Evolutionary conservation across 2,329 filamentous ascomycete species (phyloP).

Genomic region (Fusarium guadeloupense): DNA sequence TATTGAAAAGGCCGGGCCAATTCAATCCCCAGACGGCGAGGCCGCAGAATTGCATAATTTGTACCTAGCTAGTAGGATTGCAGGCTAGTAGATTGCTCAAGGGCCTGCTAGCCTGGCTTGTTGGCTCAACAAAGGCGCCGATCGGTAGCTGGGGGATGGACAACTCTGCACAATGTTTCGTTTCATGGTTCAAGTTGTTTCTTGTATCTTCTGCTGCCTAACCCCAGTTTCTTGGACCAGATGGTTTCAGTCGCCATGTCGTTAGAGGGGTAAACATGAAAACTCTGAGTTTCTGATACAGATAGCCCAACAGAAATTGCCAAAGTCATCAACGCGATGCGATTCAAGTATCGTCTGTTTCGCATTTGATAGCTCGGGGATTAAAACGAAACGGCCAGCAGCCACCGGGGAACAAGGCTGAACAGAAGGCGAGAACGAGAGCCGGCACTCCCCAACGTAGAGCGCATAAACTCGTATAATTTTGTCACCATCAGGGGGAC

Average conservation of each 20-base stretch:
- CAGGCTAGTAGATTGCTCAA: conserved; percentile 17
- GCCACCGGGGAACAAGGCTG: conserved; percentile 17
- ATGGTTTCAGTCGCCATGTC: conserved; percentile 5
- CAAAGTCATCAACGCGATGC: conserved; percentile 1
- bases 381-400: conserved; percentile 10
- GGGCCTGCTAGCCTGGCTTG: conserved; percentile 19
- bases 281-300: conserved; percentile 2
- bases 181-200: conserved; percentile 43
- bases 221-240: conserved; percentile 16
- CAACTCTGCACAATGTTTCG: conserved; percentile 38
- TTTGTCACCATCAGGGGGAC: conserved; percentile 24
- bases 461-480: conserved; percentile 38
- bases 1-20: conserved; percentile 13
- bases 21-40: conserved; percentile 19
- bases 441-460: conserved; percentile 29
- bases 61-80: conserved; percentile 17
- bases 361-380: background rate
- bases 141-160: conserved; percentile 32
- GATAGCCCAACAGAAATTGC: background rate
- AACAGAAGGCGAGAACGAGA: conserved; percentile 13
- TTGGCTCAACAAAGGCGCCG: conserved; percentile 33
- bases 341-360: background rate
- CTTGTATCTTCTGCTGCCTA: conserved; percentile 22
- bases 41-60: conserved; percentile 21
- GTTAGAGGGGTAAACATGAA: background rate